Evolutionary conservation across 1,284 basidiomycete genomes (phyloP).

Genomic region (Cryptococcus hybrid): DNA sequence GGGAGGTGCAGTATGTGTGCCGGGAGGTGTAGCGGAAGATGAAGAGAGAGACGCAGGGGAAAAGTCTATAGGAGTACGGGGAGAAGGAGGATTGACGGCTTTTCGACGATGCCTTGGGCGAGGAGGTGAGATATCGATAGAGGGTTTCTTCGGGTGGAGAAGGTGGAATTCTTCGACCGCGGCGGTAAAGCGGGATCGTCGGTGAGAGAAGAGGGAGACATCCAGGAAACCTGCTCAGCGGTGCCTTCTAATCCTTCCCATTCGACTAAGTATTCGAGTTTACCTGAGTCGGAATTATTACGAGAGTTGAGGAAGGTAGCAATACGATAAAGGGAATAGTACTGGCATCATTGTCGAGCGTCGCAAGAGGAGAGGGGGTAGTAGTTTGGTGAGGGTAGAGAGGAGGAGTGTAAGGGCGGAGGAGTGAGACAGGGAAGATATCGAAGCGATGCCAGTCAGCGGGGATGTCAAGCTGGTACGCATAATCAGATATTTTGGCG

Average conservation of each 20-base stretch:
- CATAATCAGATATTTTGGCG: neutral
- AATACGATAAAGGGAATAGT: neutral
- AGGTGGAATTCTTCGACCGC: neutral
- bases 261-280: constrained; percentile 1
- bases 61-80: neutral
- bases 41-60: neutral
- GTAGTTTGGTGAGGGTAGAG: too few species aligned
- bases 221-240: neutral
- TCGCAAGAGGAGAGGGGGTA: neutral
- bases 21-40: too few species aligned
- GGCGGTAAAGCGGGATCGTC: neutral
- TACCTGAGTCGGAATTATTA: neutral
- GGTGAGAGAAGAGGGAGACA: neutral
- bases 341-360: neutral
- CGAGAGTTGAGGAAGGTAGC: neutral
- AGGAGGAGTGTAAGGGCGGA: neutral
- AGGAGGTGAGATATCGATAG: neutral
- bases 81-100: neutral
- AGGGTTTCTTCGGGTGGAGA: neutral
- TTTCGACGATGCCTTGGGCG: neutral
- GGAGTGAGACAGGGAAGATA: neutral
- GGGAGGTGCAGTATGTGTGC: too few species aligned
- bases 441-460: neutral
- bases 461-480: neutral
- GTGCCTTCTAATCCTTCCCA: constrained; percentile 2